Percentiles rank a stretch among this genome's conserved stretches.
These are phyloP conservation scores for Buddleja alternifolia DNA, from an alignment of 257 asterid species.

Conservation along the genomic window DNA sequence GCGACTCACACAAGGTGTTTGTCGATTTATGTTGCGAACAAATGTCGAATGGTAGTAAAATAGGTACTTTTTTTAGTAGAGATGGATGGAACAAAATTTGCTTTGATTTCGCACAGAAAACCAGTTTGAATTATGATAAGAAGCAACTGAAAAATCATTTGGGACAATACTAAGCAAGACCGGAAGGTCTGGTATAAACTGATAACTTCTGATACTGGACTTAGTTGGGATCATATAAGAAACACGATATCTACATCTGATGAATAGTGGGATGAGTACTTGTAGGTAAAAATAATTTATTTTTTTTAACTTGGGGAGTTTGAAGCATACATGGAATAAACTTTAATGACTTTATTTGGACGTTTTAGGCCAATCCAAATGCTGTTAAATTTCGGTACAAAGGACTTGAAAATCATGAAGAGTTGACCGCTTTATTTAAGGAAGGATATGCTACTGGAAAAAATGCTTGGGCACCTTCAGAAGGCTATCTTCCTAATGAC, in stretches of 20 bases:
- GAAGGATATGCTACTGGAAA: conserved; percentile 6
- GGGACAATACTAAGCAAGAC: conserved; percentile 1
- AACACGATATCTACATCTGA: too few relatives aligned
- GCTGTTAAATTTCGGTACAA: not conserved
- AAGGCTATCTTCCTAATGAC: not conserved
- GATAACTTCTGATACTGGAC: not conserved
- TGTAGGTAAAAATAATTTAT: too few relatives aligned
- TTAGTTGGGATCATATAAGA: not conserved
- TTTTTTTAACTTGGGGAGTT: too few relatives aligned
- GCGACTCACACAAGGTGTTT: not conserved
- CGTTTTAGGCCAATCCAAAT: not conserved
- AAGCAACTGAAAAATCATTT: conserved; percentile 7
- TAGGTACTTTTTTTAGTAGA: not conserved
- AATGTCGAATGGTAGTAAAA: too few relatives aligned
- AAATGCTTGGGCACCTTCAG: conserved; percentile 19
- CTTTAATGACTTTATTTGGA: too few relatives aligned
- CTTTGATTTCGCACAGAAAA: not conserved
- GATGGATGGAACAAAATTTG: not conserved
- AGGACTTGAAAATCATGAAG: not conserved
- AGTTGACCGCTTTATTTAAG: not conserved
- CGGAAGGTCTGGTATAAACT: not conserved
- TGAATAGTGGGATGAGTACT: too few relatives aligned
- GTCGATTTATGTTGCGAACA: not conserved
- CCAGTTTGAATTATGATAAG: not conserved
- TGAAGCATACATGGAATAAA: too few relatives aligned